Conservation (phyloP, 805 yeast species). For the Starmera quercuum region DNA sequence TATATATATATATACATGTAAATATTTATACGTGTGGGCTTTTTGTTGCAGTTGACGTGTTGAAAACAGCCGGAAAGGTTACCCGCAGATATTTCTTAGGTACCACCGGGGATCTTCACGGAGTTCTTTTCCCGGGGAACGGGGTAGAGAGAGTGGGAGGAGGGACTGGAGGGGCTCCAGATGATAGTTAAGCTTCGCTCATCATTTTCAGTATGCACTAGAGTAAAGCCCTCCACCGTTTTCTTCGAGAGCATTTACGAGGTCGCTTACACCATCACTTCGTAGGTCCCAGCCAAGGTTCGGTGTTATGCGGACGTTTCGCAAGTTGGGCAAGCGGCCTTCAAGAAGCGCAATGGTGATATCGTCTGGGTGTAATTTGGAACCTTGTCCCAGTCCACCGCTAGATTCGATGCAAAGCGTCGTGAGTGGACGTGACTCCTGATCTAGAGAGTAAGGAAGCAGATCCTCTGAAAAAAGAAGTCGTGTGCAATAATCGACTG, state of each 20-base stretch:
- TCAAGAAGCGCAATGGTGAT: constrained; percentile 79
- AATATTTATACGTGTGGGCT: too few species aligned
- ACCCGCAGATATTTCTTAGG: too few species aligned
- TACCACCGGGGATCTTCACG: too few species aligned
- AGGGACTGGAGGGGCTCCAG: too few species aligned
- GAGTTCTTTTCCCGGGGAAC: too few species aligned
- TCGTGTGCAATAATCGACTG: constrained; percentile 68
- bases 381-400: constrained; percentile 78
- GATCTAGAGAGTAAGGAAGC: constrained; percentile 18
- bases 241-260: constrained; percentile 65
- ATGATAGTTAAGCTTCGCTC: too few species aligned
- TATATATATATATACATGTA: too few species aligned
- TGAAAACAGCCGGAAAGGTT: too few species aligned
- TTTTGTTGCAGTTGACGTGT: too few species aligned
- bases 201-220: too few species aligned
- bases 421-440: constrained; percentile 39
- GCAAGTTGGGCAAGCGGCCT: constrained; percentile 61
- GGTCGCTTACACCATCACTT: constrained; percentile 51
- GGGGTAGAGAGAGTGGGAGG: too few species aligned
- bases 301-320: constrained; percentile 58
- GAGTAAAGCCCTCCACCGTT: constrained; percentile 70
- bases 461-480: constrained; percentile 42
- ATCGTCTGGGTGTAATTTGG: constrained; percentile 83
- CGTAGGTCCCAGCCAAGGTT: constrained; percentile 81
- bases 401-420: constrained; percentile 71